Conservation (phyloP, 2,329 filamentous ascomycete species). For the Magnaporthiopsis rhizophila region DNA sequence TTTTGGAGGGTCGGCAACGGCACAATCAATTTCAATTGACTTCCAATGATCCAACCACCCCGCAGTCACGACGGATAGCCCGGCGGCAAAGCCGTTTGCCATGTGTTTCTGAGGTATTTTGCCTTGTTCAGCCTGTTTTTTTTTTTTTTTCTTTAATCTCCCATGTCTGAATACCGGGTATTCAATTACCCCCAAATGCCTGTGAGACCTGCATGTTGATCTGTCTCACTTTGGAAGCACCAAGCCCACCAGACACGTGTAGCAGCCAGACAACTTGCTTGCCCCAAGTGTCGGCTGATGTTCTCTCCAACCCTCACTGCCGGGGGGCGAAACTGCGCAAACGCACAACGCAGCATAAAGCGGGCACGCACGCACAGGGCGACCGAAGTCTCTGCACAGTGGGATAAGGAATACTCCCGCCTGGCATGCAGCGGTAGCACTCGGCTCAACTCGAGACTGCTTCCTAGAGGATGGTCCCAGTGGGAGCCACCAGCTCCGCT, state of each 20-base stretch:
- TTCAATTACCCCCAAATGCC: not conserved
- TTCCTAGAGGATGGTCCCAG: not conserved
- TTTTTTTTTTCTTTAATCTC: too few species aligned
- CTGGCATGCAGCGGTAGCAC: constrained; percentile 14
- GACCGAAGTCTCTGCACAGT: constrained; percentile 14
- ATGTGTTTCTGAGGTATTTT: not conserved
- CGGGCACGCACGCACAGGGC: not conserved
- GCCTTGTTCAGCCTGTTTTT: not conserved
- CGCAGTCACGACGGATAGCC: not conserved
- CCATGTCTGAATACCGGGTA: too few species aligned
- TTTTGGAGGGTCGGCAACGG: not conserved
- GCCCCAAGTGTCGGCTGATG: not conserved
- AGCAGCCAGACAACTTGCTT: not conserved
- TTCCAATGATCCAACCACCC: not conserved
- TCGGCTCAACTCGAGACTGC: constrained; percentile 12
- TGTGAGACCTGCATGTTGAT: not conserved
- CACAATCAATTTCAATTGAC: not conserved
- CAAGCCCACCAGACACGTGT: not conserved
- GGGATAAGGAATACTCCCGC: constrained; percentile 6
- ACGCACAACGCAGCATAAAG: not conserved
- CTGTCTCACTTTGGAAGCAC: not conserved
- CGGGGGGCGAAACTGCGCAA: not conserved
- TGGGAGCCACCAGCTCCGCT: not conserved
- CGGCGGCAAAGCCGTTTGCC: not conserved
- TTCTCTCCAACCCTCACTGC: not conserved